Percentiles rank a stretch among this genome's conserved stretches.
Evolutionary conservation across 2,329 filamentous ascomycete species (phyloP).

Genomic region (Cercospora zeae-maydis): DNA sequence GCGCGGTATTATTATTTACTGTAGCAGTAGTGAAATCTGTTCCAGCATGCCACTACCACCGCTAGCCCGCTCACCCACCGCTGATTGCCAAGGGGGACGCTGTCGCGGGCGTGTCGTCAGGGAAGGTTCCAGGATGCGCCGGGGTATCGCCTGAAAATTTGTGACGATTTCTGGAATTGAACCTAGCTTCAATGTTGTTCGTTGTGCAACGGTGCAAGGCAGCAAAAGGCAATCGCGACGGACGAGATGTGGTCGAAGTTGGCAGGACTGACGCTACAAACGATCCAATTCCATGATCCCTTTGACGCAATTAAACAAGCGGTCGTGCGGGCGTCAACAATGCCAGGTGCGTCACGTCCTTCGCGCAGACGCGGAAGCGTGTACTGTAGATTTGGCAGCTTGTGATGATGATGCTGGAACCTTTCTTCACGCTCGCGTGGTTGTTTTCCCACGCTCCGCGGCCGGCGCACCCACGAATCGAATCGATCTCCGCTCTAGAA

Average conservation of each 20-base stretch:
- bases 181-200: no score
- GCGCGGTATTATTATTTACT: background rate
- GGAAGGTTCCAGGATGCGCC: background rate
- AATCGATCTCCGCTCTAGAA: conserved; percentile 5
- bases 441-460: background rate
- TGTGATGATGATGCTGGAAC: background rate
- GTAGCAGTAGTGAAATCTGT: background rate
- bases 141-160: background rate
- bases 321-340: background rate
- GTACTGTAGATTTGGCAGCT: background rate
- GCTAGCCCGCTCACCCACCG: conserved; percentile 3
- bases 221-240: background rate
- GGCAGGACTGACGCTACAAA: background rate
- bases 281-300: background rate
- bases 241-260: background rate
- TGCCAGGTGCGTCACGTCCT: background rate
- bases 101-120: background rate
- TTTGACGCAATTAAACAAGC: background rate
- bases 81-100: background rate
- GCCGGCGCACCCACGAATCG: background rate
- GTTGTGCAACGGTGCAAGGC: no score
- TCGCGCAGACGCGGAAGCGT: conserved; percentile 2
- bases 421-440: background rate
- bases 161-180: background rate
- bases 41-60: background rate